A percentile compares a stretch with the other conserved stretches of the same genome.
These are phyloP conservation scores for Suhomyces yuchorum DNA, from an alignment of 1,139 yeast species.

Conservation along the genomic window DNA sequence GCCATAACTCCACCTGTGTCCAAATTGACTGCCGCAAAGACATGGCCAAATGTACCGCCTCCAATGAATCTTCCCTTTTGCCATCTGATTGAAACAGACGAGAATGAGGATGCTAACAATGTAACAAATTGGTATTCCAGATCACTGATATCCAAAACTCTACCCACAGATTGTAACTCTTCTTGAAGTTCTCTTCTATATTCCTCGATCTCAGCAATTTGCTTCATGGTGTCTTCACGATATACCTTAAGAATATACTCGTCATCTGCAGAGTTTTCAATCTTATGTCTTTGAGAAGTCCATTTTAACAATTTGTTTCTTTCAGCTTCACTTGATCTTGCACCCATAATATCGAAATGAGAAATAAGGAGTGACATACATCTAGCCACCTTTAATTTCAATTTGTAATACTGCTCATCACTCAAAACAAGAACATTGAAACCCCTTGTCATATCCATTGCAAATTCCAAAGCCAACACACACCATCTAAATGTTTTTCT, in stretches of 20 bases:
- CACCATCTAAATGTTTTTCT: constrained; percentile 93
- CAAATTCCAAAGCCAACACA: constrained; percentile 91
- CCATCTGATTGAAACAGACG: constrained; percentile 94
- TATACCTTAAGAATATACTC: constrained; percentile 57
- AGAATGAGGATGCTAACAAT: constrained; percentile 84
- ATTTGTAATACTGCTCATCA: constrained; percentile 70
- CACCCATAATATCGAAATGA: constrained; percentile 98
- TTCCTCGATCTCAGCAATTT: constrained; percentile 60
- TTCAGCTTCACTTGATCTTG: constrained; percentile 86
- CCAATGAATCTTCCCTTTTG: constrained; percentile 94
- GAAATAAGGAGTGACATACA: constrained; percentile 93
- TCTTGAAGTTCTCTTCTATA: constrained; percentile 53
- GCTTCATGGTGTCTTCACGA: constrained; percentile 60
- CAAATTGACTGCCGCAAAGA: constrained; percentile 85
- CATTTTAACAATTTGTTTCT: constrained; percentile 55
- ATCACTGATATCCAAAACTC: constrained; percentile 84
- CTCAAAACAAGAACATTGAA: constrained; percentile 80
- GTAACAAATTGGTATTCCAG: constrained; percentile 87
- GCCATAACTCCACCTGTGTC: constrained; percentile 98
- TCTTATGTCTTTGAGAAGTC: constrained; percentile 50
- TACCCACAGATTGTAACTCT: constrained; percentile 65
- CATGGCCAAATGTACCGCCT: constrained; percentile 95
- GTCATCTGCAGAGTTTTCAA: constrained; percentile 61
- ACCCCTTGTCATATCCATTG: constrained; percentile 93
- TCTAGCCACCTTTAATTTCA: constrained; percentile 86